Conservation (phyloP, 768 basidiomycete genomes). For the Russula foetens region DNA sequence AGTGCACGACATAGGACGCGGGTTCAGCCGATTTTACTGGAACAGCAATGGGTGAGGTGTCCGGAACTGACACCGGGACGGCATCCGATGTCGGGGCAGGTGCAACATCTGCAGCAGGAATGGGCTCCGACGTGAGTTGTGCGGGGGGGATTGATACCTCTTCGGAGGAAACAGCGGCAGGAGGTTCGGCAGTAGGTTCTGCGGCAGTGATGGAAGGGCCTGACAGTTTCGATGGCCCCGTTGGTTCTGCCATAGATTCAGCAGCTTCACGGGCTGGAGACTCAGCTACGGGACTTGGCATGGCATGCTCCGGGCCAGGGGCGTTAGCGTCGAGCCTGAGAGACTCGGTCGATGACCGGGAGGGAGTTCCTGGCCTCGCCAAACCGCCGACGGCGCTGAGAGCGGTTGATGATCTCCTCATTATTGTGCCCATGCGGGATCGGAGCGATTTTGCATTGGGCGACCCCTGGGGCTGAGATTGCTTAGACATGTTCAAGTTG, state of each 20-base stretch:
- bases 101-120: background rate
- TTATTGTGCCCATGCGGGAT: constrained; percentile 18
- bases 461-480: background rate
- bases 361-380: constrained; percentile 5
- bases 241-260: constrained; percentile 22
- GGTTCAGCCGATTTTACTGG: constrained; percentile 6
- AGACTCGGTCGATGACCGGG: constrained; percentile 18
- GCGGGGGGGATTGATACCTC: background rate
- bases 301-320: constrained; percentile 23
- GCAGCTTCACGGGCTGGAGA: constrained; percentile 55
- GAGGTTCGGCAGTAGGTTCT: constrained; percentile 5
- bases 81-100: background rate
- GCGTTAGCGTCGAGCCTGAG: constrained; percentile 31
- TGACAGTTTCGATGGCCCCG: constrained; percentile 25
- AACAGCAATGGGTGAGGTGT: background rate
- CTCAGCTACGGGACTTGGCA: constrained; percentile 62
- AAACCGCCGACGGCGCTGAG: constrained; percentile 12
- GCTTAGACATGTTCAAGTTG: constrained; percentile 18
- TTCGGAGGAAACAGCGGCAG: background rate
- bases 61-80: background rate
- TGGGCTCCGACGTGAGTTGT: background rate
- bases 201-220: constrained; percentile 12
- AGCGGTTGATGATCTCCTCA: constrained; percentile 19
- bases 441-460: constrained; percentile 7
- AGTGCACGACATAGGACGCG: constrained; percentile 8